Percentiles rank a stretch among this genome's conserved stretches.
Conservation (phyloP, 768 basidiomycete genomes). For the Crepidotus variabilis region DNA sequence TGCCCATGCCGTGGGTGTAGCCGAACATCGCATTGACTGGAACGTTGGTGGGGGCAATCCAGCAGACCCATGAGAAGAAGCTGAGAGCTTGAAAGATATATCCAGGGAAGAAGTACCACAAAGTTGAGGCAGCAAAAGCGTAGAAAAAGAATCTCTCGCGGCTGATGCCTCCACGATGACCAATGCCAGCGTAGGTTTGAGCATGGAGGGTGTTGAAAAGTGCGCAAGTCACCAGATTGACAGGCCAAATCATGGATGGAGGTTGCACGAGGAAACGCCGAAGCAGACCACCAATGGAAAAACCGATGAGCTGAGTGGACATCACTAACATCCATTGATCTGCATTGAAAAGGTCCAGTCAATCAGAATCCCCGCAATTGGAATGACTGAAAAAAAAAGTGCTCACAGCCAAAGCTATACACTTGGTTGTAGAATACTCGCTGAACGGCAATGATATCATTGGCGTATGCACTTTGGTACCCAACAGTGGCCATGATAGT, state of each 20-base stretch:
- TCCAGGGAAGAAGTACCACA: slow-evolving; percentile 71
- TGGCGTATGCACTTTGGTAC: slow-evolving; percentile 60
- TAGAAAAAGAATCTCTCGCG: slow-evolving; percentile 55
- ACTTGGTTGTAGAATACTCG: slow-evolving; percentile 66
- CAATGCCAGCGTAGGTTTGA: slow-evolving; percentile 63
- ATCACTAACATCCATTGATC: slow-evolving; percentile 82
- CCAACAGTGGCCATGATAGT: slow-evolving; percentile 47
- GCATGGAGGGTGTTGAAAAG: slow-evolving; percentile 82
- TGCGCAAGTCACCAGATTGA: slow-evolving; percentile 68
- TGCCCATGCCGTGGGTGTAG: slow-evolving; percentile 54
- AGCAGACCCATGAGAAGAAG: slow-evolving; percentile 56
- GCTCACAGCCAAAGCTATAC: slow-evolving; percentile 56
- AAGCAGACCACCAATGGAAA: slow-evolving; percentile 71
- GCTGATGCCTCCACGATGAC: slow-evolving; percentile 60
- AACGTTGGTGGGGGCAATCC: slow-evolving; percentile 69
- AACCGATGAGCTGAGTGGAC: slow-evolving; percentile 75
- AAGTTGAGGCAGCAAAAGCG: slow-evolving; percentile 50
- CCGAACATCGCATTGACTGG: slow-evolving; percentile 76
- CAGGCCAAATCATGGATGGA: slow-evolving; percentile 78
- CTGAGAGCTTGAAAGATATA: slow-evolving; percentile 67
- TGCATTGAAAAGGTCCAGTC: slow-evolving; percentile 15
- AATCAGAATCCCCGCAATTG: background rate
- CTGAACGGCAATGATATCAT: slow-evolving; percentile 76
- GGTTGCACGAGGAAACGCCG: slow-evolving; percentile 77
- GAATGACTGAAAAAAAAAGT: slow-evolving; percentile 1